Conservation (phyloP, 2,329 filamentous ascomycete species). For the Ascocoryne sarcoides region DNA sequence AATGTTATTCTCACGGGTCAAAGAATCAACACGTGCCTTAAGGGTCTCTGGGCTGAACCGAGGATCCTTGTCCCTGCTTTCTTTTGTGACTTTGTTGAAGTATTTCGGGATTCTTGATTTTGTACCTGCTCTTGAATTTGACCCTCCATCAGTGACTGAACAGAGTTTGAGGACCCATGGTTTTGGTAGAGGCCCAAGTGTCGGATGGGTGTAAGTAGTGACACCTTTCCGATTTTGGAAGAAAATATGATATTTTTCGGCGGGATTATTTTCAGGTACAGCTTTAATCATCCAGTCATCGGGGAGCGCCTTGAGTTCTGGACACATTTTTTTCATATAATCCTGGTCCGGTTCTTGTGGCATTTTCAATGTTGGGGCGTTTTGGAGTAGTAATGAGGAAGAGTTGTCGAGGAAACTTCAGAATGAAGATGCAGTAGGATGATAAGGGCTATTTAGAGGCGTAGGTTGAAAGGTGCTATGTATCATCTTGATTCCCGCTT, state of each 20-base stretch:
- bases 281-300: conserved; percentile 7
- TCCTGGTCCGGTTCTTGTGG: too few relatives aligned
- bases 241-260: conserved; percentile 1
- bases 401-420: too few relatives aligned
- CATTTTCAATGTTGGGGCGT: too few relatives aligned
- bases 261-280: background rate
- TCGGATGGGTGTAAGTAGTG: conserved; percentile 10
- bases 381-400: too few relatives aligned
- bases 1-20: conserved; percentile 2
- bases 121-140: background rate
- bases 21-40: background rate
- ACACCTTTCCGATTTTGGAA: conserved; percentile 1
- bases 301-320: conserved; percentile 11
- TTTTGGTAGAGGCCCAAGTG: conserved; percentile 12
- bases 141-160: background rate
- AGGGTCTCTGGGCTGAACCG: conserved; percentile 3
- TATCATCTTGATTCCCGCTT: too few relatives aligned
- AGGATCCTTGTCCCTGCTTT: conserved; percentile 5
- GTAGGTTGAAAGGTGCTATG: too few relatives aligned
- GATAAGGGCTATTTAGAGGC: too few relatives aligned
- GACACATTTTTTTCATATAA: conserved; percentile 1
- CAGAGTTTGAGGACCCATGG: conserved; percentile 12
- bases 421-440: too few relatives aligned
- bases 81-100: conserved; percentile 9
- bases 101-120: conserved; percentile 6